Evolutionary conservation across 2,329 filamentous ascomycete species (phyloP), one percentile per base, ranked within the genome.

Genomic region (Nectriaceae sp.): DNA sequence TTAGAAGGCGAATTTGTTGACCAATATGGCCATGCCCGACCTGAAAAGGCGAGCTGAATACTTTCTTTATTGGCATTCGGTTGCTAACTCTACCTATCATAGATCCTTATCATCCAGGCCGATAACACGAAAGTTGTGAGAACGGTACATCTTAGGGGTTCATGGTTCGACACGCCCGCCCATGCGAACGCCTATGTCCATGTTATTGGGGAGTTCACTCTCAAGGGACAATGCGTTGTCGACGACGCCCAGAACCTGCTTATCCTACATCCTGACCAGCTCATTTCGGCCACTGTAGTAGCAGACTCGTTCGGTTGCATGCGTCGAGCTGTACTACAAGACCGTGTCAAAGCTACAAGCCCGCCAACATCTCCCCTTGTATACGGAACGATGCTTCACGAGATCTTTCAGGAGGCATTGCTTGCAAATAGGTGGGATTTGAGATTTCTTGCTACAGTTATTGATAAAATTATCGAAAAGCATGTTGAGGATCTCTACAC

Each of bases 261-360:
- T 42, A 91, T 99, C 48, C 73, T 99, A 13, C 92, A 99, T 63
- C 94, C 94, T 0, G 94, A 99, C 63, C 92, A 97, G 70, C 80
- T 99, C 26, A 88, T 99, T 44, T 97, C 94, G 3, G 88, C 94
- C 3, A 97, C 94, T 1, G 90, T 95, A 4, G 88, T 99, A 37
- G 92, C 91, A n/a, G 94, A 99, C 69, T 96, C 94, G 0, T 96
- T 97, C 66, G 87, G 85, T 20, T 99, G 94, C 65, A 86, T 89
- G 65, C 87, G 94, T 16, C 87, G 93, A 55, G 91, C 94, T 22
- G 93, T 97, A 2, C 80, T 99, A 21, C 92, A 97, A 68, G 93
- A 99, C 67, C 87, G 94, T 24, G 87, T 99, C 60, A 97, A 97
- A 69, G 90, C 90, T 8, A 93, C 91, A 0, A 88, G 86, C 61